Percentiles rank a stretch among this genome's conserved stretches.
These are phyloP conservation scores for Trichoderma koningii DNA, from an alignment of 2,329 filamentous ascomycete genomes.

Conservation along the genomic window DNA sequence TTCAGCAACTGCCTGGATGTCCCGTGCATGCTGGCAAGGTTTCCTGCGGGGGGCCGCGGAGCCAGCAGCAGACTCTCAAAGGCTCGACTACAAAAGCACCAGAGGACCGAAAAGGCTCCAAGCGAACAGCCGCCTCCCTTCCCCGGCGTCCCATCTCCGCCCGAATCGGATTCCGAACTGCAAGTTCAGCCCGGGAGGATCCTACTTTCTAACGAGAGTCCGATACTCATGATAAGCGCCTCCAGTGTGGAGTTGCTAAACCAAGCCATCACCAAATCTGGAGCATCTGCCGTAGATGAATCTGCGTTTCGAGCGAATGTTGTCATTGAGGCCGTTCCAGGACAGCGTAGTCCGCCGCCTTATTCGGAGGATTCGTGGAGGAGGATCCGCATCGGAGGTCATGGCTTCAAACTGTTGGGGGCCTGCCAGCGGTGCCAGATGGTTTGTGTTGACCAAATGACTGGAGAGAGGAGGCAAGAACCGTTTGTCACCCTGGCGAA, in stretches of 20 bases:
- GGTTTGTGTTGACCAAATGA: constrained; percentile 90
- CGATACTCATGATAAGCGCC: constrained; percentile 80
- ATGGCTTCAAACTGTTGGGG: constrained; percentile 72
- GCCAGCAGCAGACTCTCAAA: constrained; percentile 69
- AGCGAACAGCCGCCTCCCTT: constrained; percentile 55
- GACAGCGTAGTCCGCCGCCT: constrained; percentile 49
- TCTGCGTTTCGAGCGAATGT: constrained; percentile 89
- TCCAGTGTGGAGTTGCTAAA: constrained; percentile 81
- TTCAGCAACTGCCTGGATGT: constrained; percentile 76
- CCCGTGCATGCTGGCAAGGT: constrained; percentile 80
- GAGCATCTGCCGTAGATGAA: constrained; percentile 65
- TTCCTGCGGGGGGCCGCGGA: constrained; percentile 67
- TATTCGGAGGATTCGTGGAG: constrained; percentile 84
- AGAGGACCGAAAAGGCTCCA: constrained; percentile 37
- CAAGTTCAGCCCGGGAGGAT: constrained; percentile 54
- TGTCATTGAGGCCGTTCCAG: constrained; percentile 58
- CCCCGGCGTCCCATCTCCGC: constrained; percentile 55
- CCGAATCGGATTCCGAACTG: constrained; percentile 58
- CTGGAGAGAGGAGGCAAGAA: constrained; percentile 74
- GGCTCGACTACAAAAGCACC: constrained; percentile 64
- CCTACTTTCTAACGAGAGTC: constrained; percentile 87
- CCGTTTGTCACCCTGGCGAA: constrained; percentile 88
- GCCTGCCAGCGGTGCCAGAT: constrained; percentile 91
- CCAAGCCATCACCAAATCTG: constrained; percentile 63
- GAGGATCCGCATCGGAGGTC: constrained; percentile 63